Base-by-base conservation (phyloP, 176 grass and related monocot species). In the Carex pumila region DNA sequence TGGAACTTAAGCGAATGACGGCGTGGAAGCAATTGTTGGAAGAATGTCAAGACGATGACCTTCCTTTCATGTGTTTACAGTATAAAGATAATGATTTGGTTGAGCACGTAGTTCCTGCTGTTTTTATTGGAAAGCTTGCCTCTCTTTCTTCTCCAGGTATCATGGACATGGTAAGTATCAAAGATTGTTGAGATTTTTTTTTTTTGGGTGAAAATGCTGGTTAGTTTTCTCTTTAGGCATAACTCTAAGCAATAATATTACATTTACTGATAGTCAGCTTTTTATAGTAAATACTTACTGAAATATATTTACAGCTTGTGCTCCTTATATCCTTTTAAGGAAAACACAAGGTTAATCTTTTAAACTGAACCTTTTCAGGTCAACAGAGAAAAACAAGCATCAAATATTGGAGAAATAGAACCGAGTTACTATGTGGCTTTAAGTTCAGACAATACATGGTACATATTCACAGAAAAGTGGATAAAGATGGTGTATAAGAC, bases 361-460 rank as follows among this genome's bases (percentile, higher is more conserved):
- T 76, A 76, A 76, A 9, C 9, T 32, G 15, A 41, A 22, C 52
- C 25, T 47, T 81, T 63, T 22, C 79, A 81, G 79, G 54, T 81
- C 59, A 81, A 63, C 55, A 61, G 32, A 58, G 84, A 85, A 72
- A 94, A 59, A 64, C 71, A 32, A 63, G 87, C 85, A 69, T 68
- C 55, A 75, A 87, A 93, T 87, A 83, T 41, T 11, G 84, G 32
- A 65, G 84, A 86, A 62, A 85, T 60, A 50, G 83, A 67, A 55
- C 91, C 83, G 85, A 85, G 85, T 83, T 95, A 95, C 68, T 95
- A 98, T 10, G 50, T 98, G 31, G 95, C 95, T 84, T 85, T 98
- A 82, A 95, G 95, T 98, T 98, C 95, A 75, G 95, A 98, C 85
- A 98, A 98, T 83, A 88, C 92, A 66, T 98, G 95, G 95, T 98